A percentile compares a stretch with the other conserved stretches of the same genome.
phyloP scores from a whole-genome alignment of 805 yeast species.

The Cephaloascus fragrans region DNA sequence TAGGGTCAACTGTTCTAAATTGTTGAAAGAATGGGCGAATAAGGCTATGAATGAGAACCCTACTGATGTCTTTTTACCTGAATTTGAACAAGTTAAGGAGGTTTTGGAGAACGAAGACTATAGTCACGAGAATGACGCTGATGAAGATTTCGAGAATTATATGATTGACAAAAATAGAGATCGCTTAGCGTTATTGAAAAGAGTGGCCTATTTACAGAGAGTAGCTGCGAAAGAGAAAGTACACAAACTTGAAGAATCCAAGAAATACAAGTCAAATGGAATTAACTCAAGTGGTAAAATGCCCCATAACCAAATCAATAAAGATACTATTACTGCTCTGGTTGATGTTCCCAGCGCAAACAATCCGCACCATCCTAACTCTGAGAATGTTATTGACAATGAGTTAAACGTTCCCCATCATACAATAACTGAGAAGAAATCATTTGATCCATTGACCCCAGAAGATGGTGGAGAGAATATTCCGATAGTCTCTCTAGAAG shows the following conservation, averaged over 20 bases:
- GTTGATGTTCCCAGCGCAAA: conserved; percentile 4
- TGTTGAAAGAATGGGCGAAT: conserved; percentile 47
- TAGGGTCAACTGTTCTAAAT: conserved; percentile 42
- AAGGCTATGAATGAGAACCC: conserved; percentile 29
- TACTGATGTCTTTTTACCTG: conserved; percentile 37
- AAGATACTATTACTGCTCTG: conserved; percentile 5
- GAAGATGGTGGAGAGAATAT: conserved; percentile 12
- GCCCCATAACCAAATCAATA: background rate
- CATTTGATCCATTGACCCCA: conserved; percentile 1
- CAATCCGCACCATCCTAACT: background rate
- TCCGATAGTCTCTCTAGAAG: conserved; percentile 34
- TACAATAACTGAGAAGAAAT: background rate
- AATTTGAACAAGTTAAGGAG: conserved; percentile 42
- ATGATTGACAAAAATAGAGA: conserved; percentile 37
- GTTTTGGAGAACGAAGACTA: conserved; percentile 35
- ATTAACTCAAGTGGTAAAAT: conserved; percentile 6
- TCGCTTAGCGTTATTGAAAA: conserved; percentile 64
- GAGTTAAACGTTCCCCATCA: background rate
- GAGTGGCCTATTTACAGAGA: conserved; percentile 61
- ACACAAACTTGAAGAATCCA: conserved; percentile 26
- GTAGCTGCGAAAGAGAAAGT: conserved; percentile 42
- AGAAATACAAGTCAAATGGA: conserved; percentile 25
- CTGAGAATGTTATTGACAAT: conserved; percentile 1
- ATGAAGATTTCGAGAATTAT: conserved; percentile 25
- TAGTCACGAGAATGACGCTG: conserved; percentile 16